Conservation (phyloP, 2,329 filamentous ascomycete species). For the Fusarium chaquense region DNA sequence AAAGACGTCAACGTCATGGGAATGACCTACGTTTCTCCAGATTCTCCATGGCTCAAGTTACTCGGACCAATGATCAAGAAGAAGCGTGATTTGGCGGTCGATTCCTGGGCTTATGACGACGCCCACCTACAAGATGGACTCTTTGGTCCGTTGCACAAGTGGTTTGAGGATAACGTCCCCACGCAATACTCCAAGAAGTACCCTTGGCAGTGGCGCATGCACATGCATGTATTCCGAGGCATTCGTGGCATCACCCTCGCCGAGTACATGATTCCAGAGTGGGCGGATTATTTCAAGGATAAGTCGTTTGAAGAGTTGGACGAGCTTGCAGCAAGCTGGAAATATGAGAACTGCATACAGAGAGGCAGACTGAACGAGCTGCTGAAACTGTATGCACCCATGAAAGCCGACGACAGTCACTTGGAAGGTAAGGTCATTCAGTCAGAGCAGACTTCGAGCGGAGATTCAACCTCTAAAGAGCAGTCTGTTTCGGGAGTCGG, state of each 20-base stretch:
- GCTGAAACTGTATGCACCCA: constrained; percentile 58
- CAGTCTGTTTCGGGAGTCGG: constrained; percentile 47
- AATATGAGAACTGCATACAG: constrained; percentile 65
- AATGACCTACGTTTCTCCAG: constrained; percentile 62
- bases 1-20: constrained; percentile 68
- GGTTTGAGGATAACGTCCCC: constrained; percentile 59
- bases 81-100: constrained; percentile 65
- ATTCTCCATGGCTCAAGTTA: constrained; percentile 61
- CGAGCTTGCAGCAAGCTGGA: constrained; percentile 63
- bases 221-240: constrained; percentile 61
- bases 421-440: constrained; percentile 48
- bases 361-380: constrained; percentile 64
- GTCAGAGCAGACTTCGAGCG: background rate
- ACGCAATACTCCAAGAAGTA: constrained; percentile 60
- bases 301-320: constrained; percentile 65
- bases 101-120: constrained; percentile 63
- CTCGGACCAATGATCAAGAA: constrained; percentile 66
- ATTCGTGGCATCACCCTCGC: constrained; percentile 57
- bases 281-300: constrained; percentile 65
- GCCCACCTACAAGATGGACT: constrained; percentile 50
- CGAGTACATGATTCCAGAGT: constrained; percentile 64
- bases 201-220: constrained; percentile 61
- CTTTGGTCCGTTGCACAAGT: constrained; percentile 54
- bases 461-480: constrained; percentile 2
- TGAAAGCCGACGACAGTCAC: constrained; percentile 41